These are phyloP conservation scores for Canavalia gladiata DNA, from an alignment of 306 rosid genomes.

Conservation along the genomic window DNA sequence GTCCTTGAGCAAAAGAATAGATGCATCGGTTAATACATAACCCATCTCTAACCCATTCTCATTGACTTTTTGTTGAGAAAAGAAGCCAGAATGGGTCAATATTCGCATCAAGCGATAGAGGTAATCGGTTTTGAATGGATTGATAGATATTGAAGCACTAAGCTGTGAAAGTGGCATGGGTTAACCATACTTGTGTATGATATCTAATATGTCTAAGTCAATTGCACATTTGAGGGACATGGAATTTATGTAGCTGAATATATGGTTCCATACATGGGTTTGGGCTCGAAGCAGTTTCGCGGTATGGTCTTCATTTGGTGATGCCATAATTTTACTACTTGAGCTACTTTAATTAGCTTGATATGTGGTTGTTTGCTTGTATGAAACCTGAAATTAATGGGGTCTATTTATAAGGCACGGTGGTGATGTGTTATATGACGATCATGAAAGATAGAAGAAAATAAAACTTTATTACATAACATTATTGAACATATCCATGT, in stretches of 20 bases:
- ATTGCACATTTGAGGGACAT: slow-evolving; percentile 21
- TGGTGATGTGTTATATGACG: neutral
- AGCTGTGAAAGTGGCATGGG: slow-evolving; percentile 35
- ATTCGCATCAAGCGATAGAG: slow-evolving; percentile 5
- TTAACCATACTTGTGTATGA: neutral
- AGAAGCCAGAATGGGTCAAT: slow-evolving; percentile 14
- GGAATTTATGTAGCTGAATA: neutral
- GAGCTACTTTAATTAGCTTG: neutral
- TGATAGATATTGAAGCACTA: neutral
- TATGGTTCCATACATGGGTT: slow-evolving; percentile 17
- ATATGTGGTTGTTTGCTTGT: neutral
- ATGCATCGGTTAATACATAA: neutral
- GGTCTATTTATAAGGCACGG: neutral
- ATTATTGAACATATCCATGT: too few species aligned
- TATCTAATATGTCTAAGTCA: neutral
- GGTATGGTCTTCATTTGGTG: neutral
- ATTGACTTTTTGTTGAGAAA: neutral
- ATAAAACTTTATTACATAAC: too few species aligned
- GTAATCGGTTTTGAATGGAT: neutral
- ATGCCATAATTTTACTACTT: neutral
- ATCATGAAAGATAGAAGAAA: neutral
- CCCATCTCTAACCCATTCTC: neutral
- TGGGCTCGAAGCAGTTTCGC: neutral
- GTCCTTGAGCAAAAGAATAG: neutral
- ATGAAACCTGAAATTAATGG: neutral